Conservation (phyloP, 257 asterid species). For the Nicotiana sylvestris region DNA sequence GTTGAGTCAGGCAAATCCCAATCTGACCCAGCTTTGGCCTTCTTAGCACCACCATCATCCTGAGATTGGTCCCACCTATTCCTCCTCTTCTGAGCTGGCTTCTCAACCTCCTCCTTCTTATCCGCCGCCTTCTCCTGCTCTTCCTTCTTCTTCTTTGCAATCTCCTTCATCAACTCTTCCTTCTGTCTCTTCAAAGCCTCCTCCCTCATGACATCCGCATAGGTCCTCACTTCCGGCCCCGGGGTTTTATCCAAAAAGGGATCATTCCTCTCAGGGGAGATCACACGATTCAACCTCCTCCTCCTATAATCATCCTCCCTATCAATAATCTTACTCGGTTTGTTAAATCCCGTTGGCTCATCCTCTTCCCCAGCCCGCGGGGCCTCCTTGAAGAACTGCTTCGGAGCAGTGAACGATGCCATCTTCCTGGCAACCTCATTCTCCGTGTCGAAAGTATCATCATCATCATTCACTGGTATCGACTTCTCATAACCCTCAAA, state of each 20-base stretch:
- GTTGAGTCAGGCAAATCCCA: constrained; percentile 90
- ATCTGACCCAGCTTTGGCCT: constrained; percentile 66
- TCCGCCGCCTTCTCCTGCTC: constrained; percentile 35
- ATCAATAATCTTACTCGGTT: constrained; percentile 75
- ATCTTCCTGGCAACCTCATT: constrained; percentile 68
- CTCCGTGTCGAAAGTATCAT: constrained; percentile 55
- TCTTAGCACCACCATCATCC: constrained; percentile 63
- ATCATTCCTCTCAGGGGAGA: constrained; percentile 83
- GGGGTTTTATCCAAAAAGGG: constrained; percentile 88
- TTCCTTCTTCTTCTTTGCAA: constrained; percentile 78
- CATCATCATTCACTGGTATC: constrained; percentile 76
- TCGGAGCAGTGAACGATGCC: constrained; percentile 82
- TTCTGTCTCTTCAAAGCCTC: constrained; percentile 72
- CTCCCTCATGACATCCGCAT: constrained; percentile 86
- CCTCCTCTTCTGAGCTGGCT: constrained; percentile 72
- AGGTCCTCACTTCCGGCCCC: constrained; percentile 75
- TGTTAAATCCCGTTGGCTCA: constrained; percentile 55
- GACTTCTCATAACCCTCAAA: constrained; percentile 81
- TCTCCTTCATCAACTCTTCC: constrained; percentile 68
- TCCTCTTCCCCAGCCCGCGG: constrained; percentile 66
- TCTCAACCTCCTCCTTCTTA: constrained; percentile 50
- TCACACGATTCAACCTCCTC: constrained; percentile 74
- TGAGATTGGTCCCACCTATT: constrained; percentile 92
- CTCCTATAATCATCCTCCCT: constrained; percentile 80
- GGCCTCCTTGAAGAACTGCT: constrained; percentile 67